Base-by-base conservation (phyloP, 306 rosid species). In the Casuarina cunninghamiana region DNA sequence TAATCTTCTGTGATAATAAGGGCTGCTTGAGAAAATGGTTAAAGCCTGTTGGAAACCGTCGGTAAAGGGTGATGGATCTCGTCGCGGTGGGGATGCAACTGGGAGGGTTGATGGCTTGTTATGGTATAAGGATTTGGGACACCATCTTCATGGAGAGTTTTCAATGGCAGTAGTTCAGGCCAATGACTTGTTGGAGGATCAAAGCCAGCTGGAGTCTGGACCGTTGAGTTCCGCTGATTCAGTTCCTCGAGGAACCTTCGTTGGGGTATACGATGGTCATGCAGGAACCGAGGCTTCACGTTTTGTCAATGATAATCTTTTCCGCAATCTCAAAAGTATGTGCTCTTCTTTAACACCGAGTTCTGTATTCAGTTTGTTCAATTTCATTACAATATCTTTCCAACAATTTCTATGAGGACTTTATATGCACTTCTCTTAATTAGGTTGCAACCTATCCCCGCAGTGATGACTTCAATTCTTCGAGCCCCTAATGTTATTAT, bases 151-250 rank as follows among this genome's bases (percentile, higher is more conserved):
- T 85, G 98, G 98, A 21, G 86, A 79, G 45, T 93, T 87, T 72
- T 93, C 98, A 78, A 91, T 93, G 98, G 97, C 98, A 73, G 95
- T 87, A 2, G 79, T 91, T 69, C 98, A 93, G 75, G 97, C 98
- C 50, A 93, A 93, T 83, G 77, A 83, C 66, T 77, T 81, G 42
- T 53, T 93, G 73, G 98, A 93, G 80, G 98, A 93, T 87, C 85
- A 84, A 50, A 87, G 95, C 85, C 97, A 86, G 73, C 81, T 93
- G 15, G 96, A 89, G 83, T 88, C 98, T 62, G 98, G 98, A 77
- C 89, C 86, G 3, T 75, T 93, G 85, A 86, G 90, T 79, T 80
- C 80, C 42, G 83, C 80, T 3, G 55, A 68, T 53, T 72, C 83
- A 5, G 95, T 90, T 73, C 91, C 93, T 69, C 87, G 71, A 43